Base-by-base conservation (phyloP, 2,329 filamentous ascomycete genomes). In the Neofusicoccum umdonicola region DNA sequence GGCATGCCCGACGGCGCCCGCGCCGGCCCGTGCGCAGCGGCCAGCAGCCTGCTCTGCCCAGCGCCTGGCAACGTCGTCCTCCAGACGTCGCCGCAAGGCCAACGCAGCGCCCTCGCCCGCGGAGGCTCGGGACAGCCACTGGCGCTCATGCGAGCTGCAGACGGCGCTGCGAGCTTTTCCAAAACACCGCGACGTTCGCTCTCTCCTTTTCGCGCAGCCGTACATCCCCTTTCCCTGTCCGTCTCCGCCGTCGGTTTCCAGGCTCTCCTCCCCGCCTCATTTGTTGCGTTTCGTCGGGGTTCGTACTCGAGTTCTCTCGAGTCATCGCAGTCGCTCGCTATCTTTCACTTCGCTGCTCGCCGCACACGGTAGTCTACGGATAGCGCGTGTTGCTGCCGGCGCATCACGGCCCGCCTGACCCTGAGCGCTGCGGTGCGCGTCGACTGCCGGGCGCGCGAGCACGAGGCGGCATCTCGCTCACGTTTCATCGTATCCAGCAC, bases 71-170 rank as follows among this genome's bases (percentile, higher is more conserved):
- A 57, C 52, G 9, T 57, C 39, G n/a, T 27, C 52, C 50, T 52
- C 31, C 44, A 27, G 27, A 41, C 45, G 45, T 48, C 45, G 50
- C 50, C 50, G 50, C 50, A 52, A 22, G 50, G 50, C 50, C 50
- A 44, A 15, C 56, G 15, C 52, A 58, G 42, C 54, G 54, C 41
- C 39, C 54, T 45, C 37, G 17, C 35, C 19, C 35, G 37, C 52
- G 8, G 52, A 56, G 52, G 52, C 54, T 45, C 54, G 13, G 54
- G 56, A 47, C 56, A 60, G 39, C 42, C 27, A 37, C 56, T 47
- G 42, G 56, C 54, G 54, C 22, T 44, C 54, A 11, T 34, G 9
- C 4, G 5, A 3, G 19, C 39, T 15, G 37, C 54, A n/a, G 41
- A 45, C 54, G 17, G 27, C n/a, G 4, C 41, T 60, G 27, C 56